Base-by-base conservation (phyloP, 2,329 filamentous ascomycete genomes). In the Cryoendolithus antarcticus region DNA sequence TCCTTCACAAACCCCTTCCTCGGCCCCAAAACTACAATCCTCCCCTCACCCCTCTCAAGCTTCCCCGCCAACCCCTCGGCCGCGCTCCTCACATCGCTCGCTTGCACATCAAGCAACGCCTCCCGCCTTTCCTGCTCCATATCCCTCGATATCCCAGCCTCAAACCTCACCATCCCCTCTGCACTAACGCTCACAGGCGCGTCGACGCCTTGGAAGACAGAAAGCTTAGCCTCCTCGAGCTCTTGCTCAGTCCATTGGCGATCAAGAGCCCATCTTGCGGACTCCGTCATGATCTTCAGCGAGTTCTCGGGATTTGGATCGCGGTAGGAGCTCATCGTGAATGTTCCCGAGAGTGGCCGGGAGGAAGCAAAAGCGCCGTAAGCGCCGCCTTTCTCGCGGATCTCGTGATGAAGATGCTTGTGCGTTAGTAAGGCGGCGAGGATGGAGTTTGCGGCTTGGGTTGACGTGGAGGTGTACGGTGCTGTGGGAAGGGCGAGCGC, bases 381-480 rank as follows among this genome's bases (percentile, higher is more conserved):
- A 0, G 91, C 91, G 30, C 91, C 91, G 27, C 91, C 91, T 63
- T 96, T 96, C 58, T 98, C 91, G 40, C 91, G 83, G 48, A 98
- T 95, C 62, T 96, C 91, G 50, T 93, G 89, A 58, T 98, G 91
- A 21, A 98, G 71, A 56, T 95, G 84, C 62, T 94, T 95, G 65
- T 98, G 89, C 0, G 89, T 96, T 27, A 98, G 74, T 11, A 98
- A 75, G 58, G 95, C 86, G 9, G 88, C 79, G 13, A 98, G 76
- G 31, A 96, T 82, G 52, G 89, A 86, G 10, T 96, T 76, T 0
- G 86, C 74, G 1, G 91, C 85, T 31, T 82, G 79, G 38, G 82
- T 72, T 27, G 24, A 27, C 0, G 77, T 60, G 32, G 83, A 75
- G 3, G 77, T 80, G 61, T 95, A 98, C 0, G 88, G 83, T 0